These are phyloP conservation scores for Astrothelium macrocarpum DNA, from an alignment of 495 filamentous ascomycete species.

Conservation along the genomic window DNA sequence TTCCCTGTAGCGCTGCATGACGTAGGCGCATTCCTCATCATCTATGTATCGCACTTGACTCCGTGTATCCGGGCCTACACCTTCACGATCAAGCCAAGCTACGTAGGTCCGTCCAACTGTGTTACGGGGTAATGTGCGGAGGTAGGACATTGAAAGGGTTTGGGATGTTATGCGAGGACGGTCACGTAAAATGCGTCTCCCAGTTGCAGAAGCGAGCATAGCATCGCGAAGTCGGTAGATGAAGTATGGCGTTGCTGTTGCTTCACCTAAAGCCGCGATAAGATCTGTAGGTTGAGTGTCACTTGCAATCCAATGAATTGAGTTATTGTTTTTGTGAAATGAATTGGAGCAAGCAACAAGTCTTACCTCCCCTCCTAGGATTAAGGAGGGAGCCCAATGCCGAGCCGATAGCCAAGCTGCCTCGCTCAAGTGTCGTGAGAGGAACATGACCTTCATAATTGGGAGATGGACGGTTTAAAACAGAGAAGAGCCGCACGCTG, in stretches of 20 bases:
- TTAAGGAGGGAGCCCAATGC: slow-evolving; percentile 70
- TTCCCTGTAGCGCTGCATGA: slow-evolving; percentile 97
- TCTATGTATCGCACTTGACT: slow-evolving; percentile 77
- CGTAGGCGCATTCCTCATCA: slow-evolving; percentile 89
- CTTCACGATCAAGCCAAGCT: slow-evolving; percentile 82
- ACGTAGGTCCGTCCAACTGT: slow-evolving; percentile 81
- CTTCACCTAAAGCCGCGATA: slow-evolving; percentile 86
- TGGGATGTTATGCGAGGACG: slow-evolving; percentile 79
- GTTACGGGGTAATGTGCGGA: slow-evolving; percentile 61
- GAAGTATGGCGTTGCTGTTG: slow-evolving; percentile 90
- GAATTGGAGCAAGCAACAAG: neutral
- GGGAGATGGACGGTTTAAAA: slow-evolving; percentile 67
- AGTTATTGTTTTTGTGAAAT: neutral
- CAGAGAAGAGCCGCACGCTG: slow-evolving; percentile 48
- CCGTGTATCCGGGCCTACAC: slow-evolving; percentile 85
- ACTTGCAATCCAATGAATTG: neutral
- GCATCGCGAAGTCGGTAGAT: slow-evolving; percentile 82
- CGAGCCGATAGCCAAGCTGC: slow-evolving; percentile 70
- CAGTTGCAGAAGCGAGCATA: slow-evolving; percentile 78
- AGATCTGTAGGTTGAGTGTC: slow-evolving; percentile 51
- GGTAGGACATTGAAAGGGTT: slow-evolving; percentile 56
- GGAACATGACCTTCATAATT: slow-evolving; percentile 91
- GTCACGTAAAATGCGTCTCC: slow-evolving; percentile 83
- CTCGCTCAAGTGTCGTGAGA: slow-evolving; percentile 65
- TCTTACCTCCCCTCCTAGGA: slow-evolving; percentile 63